Conservation (phyloP, 306 rosid species). For the Clitoria ternatea region DNA sequence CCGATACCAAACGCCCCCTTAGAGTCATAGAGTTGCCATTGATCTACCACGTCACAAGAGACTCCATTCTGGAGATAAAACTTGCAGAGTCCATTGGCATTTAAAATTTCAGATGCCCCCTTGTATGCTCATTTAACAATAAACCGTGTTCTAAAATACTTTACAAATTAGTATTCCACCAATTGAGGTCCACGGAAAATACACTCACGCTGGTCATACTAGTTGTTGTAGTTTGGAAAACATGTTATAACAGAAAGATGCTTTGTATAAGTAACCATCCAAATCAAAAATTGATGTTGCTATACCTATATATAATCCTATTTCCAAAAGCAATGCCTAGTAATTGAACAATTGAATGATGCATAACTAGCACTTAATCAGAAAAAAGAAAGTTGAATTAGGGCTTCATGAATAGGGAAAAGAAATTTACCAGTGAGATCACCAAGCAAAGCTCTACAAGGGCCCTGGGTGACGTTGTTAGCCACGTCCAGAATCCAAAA, state of each 20-base stretch:
- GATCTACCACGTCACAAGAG: background rate
- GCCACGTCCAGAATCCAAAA: slow-evolving; percentile 89
- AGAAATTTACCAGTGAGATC: slow-evolving; percentile 74
- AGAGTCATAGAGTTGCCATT: background rate
- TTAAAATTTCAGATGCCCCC: background rate
- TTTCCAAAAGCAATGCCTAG: background rate
- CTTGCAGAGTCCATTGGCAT: background rate
- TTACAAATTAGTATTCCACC: background rate
- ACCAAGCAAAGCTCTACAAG: slow-evolving; percentile 84
- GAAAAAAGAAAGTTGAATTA: background rate
- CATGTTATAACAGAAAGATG: background rate
- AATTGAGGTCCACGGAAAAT: background rate
- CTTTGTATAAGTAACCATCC: background rate
- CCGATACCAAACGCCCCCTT: no score
- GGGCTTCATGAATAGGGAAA: background rate
- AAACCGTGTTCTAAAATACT: background rate
- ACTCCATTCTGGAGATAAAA: background rate
- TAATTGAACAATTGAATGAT: background rate
- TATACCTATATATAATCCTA: background rate
- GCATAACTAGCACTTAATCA: background rate
- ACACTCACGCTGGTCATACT: background rate
- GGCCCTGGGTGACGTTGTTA: slow-evolving; percentile 76
- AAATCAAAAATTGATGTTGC: background rate
- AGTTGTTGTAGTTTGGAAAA: background rate
- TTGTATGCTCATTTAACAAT: background rate